Percentiles rank a stretch among this genome's conserved stretches.
These are phyloP conservation scores for Podospora bellae-mahoneyi DNA, from an alignment of 495 filamentous ascomycete genomes.

Conservation along the genomic window DNA sequence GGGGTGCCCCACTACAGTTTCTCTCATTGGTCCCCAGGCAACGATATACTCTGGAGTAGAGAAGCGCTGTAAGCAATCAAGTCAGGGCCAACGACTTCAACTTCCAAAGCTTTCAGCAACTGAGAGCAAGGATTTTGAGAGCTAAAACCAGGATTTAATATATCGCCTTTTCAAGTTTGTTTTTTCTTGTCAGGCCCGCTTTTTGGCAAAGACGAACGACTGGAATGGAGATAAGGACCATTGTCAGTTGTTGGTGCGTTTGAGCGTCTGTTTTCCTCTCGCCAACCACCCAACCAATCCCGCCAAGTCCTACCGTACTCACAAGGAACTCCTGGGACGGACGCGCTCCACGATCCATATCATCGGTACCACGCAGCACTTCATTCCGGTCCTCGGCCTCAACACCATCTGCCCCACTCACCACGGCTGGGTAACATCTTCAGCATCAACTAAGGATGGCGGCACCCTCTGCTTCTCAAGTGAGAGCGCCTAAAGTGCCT, in stretches of 20 bases:
- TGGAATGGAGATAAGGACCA: not conserved
- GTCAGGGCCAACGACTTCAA: not conserved
- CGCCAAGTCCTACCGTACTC: not conserved
- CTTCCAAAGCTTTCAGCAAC: not conserved
- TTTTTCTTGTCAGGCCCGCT: not conserved
- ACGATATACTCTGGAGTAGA: not conserved
- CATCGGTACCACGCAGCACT: not conserved
- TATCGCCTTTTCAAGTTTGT: not conserved
- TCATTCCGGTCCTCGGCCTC: not conserved
- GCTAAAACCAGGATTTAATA: not conserved
- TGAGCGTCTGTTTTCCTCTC: not conserved
- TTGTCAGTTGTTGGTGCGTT: not conserved
- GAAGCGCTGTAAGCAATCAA: not conserved
- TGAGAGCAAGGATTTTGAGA: not conserved
- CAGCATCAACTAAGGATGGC: slow-evolving; percentile 31
- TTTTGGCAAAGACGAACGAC: not conserved
- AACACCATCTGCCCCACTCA: not conserved
- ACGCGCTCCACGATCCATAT: slow-evolving; percentile 1
- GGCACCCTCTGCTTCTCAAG: slow-evolving; percentile 4
- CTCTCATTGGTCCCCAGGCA: not conserved
- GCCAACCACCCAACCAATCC: not conserved
- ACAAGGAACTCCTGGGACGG: not conserved
- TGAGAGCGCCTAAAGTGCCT: slow-evolving; percentile 15
- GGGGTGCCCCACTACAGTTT: not conserved
- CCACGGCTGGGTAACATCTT: not conserved